Percentiles rank a stretch among this genome's conserved stretches.
These are phyloP conservation scores for Pneumocystis murina DNA, from an alignment of 1,139 yeast species.

Conservation along the genomic window DNA sequence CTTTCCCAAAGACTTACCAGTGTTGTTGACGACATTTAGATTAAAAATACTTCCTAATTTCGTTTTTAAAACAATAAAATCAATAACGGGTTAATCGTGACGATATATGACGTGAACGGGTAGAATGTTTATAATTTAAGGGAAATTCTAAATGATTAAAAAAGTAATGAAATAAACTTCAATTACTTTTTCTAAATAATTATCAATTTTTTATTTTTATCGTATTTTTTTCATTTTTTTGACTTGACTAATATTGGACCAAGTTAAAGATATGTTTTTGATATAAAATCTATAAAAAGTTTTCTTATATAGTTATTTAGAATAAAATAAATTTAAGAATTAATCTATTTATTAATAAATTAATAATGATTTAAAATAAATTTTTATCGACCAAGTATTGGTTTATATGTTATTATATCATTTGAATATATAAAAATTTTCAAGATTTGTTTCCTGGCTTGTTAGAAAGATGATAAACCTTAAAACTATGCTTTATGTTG, in stretches of 20 bases:
- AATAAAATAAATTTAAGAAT: too few species aligned
- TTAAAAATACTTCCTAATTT: neutral
- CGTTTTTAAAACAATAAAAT: neutral
- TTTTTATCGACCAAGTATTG: neutral
- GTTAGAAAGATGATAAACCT: constrained; percentile 16
- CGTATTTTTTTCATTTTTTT: too few species aligned
- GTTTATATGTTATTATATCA: too few species aligned
- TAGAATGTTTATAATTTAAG: neutral
- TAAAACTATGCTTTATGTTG: constrained; percentile 17
- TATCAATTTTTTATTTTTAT: too few species aligned
- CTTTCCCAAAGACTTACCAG: neutral
- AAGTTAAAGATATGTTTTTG: too few species aligned
- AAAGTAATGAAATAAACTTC: neutral
- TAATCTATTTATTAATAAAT: too few species aligned
- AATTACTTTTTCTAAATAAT: too few species aligned
- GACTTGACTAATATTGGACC: too few species aligned
- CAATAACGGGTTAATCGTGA: neutral
- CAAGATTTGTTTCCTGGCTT: neutral
- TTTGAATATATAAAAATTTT: neutral
- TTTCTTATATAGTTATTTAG: too few species aligned
- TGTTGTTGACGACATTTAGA: neutral
- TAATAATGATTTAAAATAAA: too few species aligned
- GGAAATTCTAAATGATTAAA: neutral
- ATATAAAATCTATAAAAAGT: too few species aligned
- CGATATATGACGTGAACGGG: neutral